Evolutionary conservation across 2,329 filamentous ascomycete species (phyloP).

Genomic region (Periconia digitata): DNA sequence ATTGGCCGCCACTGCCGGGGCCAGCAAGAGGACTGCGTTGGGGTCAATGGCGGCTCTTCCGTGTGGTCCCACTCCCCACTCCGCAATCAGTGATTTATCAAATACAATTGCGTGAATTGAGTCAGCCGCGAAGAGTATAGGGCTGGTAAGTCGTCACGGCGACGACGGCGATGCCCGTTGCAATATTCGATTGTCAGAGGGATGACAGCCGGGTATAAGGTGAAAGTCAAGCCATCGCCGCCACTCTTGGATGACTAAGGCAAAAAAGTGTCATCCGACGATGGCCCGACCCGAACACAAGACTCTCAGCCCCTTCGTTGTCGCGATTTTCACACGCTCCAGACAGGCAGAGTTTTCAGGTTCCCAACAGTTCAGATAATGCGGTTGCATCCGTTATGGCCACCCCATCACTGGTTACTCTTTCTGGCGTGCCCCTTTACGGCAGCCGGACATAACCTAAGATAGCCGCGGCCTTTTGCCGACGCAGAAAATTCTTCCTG

Average conservation of each 20-base stretch:
- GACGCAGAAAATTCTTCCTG: neutral
- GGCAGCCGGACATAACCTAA: neutral
- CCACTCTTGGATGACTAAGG: slow-evolving; percentile 14
- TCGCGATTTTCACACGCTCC: slow-evolving; percentile 13
- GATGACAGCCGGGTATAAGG: neutral
- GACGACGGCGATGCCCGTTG: slow-evolving; percentile 13
- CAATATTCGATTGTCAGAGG: neutral
- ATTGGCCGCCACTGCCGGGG: too few relatives aligned
- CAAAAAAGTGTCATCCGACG: slow-evolving; percentile 8
- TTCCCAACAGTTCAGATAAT: slow-evolving; percentile 10
- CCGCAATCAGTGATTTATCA: neutral
- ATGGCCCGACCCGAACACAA: slow-evolving; percentile 29
- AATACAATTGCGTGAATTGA: neutral
- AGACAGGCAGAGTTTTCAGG: slow-evolving; percentile 32
- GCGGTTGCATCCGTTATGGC: slow-evolving; percentile 3
- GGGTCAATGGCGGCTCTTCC: neutral
- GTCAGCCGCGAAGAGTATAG: neutral
- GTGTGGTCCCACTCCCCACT: neutral
- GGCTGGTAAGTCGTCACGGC: neutral
- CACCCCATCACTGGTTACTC: slow-evolving; percentile 1
- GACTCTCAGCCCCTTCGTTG: slow-evolving; percentile 14
- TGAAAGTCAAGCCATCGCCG: slow-evolving; percentile 5
- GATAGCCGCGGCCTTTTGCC: neutral
- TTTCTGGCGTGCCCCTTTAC: neutral
- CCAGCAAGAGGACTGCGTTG: neutral